phyloP scores from a whole-genome alignment of 2,329 filamentous ascomycete genomes.

The Arthrinium puccinioides region DNA sequence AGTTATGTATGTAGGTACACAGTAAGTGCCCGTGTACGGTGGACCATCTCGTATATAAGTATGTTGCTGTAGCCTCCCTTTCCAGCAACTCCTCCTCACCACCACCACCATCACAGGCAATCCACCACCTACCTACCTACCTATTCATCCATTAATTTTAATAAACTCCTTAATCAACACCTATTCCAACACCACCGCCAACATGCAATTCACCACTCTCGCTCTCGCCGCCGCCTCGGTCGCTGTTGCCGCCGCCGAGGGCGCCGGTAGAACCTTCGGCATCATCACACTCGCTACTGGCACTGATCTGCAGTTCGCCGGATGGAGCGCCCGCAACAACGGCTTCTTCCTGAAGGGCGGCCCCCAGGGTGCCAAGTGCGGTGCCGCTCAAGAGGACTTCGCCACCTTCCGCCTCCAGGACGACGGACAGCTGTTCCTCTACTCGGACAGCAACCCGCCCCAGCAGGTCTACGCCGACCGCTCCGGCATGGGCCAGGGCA shows the following conservation, averaged over 20 bases:
- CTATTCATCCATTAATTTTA: too few species aligned
- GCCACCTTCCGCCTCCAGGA: conserved; percentile 43
- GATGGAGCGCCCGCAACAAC: conserved; percentile 35
- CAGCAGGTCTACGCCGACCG: conserved; percentile 49
- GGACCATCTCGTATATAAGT: too few species aligned
- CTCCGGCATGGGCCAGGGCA: conserved; percentile 47
- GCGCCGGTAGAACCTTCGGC: conserved; percentile 32
- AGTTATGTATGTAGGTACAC: too few species aligned
- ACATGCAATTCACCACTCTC: conserved; percentile 2
- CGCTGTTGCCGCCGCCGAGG: too few species aligned
- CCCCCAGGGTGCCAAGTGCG: conserved; percentile 42
- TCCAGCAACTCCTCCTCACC: too few species aligned
- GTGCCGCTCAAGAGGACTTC: conserved; percentile 22
- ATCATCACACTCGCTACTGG: conserved; percentile 43
- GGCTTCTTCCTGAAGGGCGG: conserved; percentile 36
- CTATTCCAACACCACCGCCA: background rate
- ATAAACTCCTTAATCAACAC: background rate
- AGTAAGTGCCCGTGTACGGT: too few species aligned
- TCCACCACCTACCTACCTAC: too few species aligned
- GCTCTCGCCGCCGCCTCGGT: conserved; percentile 2
- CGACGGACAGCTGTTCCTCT: conserved; percentile 40
- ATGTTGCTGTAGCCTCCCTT: too few species aligned
- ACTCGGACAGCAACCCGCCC: conserved; percentile 26
- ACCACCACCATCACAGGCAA: too few species aligned
- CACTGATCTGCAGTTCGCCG: conserved; percentile 37